Evolutionary conservation across 2,329 filamentous ascomycete species (phyloP).

Genomic region (Hypoxylon sp.): DNA sequence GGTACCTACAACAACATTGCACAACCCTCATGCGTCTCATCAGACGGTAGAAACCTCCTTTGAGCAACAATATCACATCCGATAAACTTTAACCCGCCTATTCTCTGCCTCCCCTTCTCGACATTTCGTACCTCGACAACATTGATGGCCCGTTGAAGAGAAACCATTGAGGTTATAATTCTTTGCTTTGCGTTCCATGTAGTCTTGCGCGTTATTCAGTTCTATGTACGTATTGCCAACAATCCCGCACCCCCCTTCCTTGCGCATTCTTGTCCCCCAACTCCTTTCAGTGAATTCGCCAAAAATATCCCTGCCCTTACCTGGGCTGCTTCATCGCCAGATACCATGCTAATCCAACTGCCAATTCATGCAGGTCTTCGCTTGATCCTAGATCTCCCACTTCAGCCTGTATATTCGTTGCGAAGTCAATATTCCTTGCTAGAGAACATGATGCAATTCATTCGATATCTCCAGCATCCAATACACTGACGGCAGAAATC

Average conservation of each 20-base stretch:
- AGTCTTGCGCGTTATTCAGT: conserved; percentile 33
- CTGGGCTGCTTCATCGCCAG: conserved; percentile 43
- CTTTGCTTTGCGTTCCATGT: conserved; percentile 39
- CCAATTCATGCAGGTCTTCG: conserved; percentile 49
- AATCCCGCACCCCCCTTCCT: conserved; percentile 19
- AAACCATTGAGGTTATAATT: conserved; percentile 25
- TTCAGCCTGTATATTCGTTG: conserved; percentile 44
- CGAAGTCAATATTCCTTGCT: conserved; percentile 36
- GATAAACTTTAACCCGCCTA: conserved; percentile 18
- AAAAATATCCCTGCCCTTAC: conserved; percentile 23
- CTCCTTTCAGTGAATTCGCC: conserved; percentile 33
- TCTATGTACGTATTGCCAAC: conserved; percentile 38
- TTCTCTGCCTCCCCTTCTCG: conserved; percentile 14
- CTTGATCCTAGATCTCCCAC: conserved; percentile 40
- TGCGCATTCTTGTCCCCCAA: conserved; percentile 39
- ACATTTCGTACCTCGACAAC: conserved; percentile 14
- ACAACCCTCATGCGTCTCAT: conserved; percentile 39
- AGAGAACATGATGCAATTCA: conserved; percentile 59
- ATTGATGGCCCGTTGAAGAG: conserved; percentile 17
- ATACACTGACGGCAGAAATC: conserved; percentile 56
- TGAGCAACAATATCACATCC: conserved; percentile 41
- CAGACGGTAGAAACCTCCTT: conserved; percentile 43
- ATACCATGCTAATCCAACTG: conserved; percentile 48
- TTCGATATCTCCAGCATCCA: conserved; percentile 57
- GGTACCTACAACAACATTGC: conserved; percentile 37